phyloP scores from a whole-genome alignment of 495 filamentous ascomycete genomes.

The Talaromyces stipitatus region DNA sequence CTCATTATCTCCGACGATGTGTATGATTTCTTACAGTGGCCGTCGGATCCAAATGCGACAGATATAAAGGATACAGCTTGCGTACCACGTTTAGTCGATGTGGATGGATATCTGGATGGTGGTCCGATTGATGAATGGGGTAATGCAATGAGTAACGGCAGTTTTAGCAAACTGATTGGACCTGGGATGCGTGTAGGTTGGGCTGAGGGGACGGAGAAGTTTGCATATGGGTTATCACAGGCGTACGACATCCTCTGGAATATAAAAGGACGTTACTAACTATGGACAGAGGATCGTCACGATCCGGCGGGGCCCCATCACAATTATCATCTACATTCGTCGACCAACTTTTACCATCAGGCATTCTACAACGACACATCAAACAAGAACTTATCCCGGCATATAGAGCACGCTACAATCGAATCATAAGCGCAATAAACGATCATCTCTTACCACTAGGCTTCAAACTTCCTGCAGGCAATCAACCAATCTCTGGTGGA shows the following conservation, averaged over 20 bases:
- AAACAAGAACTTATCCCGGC: constrained; percentile 39
- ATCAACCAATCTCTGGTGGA: constrained; percentile 45
- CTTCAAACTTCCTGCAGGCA: constrained; percentile 34
- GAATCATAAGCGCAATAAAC: constrained; percentile 46
- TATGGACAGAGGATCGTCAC: constrained; percentile 49
- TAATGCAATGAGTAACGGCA: constrained; percentile 71
- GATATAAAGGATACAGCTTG: constrained; percentile 30
- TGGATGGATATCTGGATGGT: constrained; percentile 58
- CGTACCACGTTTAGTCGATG: constrained; percentile 65
- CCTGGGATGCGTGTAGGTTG: constrained; percentile 77
- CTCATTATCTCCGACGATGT: constrained; percentile 83
- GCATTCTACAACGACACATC: constrained; percentile 42
- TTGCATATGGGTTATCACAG: constrained; percentile 60
- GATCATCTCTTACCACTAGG: constrained; percentile 52
- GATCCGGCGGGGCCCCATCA: constrained; percentile 69
- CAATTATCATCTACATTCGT: constrained; percentile 64
- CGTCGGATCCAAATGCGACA: constrained; percentile 21
- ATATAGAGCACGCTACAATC: constrained; percentile 49
- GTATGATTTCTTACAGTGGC: constrained; percentile 82
- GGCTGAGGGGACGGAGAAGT: constrained; percentile 63
- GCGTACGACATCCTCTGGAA: constrained; percentile 34
- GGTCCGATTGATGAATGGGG: constrained; percentile 55
- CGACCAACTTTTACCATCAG: constrained; percentile 46
- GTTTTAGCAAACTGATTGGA: constrained; percentile 77
- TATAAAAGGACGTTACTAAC: not conserved